These are phyloP conservation scores for Pseudovirgaria hyperparasitica DNA, from an alignment of 2,329 filamentous ascomycete genomes.

Conservation along the genomic window DNA sequence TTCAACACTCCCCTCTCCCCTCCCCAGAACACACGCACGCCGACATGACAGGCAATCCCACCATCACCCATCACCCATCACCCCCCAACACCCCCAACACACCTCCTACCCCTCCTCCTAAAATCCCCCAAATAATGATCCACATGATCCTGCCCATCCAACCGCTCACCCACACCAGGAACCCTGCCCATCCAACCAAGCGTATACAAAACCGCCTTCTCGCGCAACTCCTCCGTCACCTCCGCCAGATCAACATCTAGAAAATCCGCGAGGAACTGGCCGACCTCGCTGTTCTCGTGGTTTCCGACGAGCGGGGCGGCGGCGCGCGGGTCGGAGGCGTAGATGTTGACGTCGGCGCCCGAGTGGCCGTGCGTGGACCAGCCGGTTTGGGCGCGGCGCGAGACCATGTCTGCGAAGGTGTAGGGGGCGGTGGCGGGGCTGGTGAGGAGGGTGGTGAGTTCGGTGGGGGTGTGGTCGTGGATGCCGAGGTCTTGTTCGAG, in stretches of 20 bases:
- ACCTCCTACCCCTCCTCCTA: slow-evolving; percentile 18
- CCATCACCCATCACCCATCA: no score
- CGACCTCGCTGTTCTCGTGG: slow-evolving; percentile 89
- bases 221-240: slow-evolving; percentile 62
- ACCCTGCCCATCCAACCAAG: slow-evolving; percentile 31
- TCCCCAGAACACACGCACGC: no score
- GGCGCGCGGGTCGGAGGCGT: slow-evolving; percentile 57
- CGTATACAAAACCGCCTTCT: slow-evolving; percentile 31
- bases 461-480: slow-evolving; percentile 54
- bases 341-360: slow-evolving; percentile 93
- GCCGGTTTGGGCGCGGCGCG: slow-evolving; percentile 73
- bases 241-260: slow-evolving; percentile 65
- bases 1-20: no score
- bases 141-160: slow-evolving; percentile 35
- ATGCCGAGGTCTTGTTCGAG: slow-evolving; percentile 65
- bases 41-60: no score
- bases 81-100: slow-evolving; percentile 9
- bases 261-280: slow-evolving; percentile 67
- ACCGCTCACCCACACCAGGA: slow-evolving; percentile 26
- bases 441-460: slow-evolving; percentile 54
- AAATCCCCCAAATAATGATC: slow-evolving; percentile 23
- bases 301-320: slow-evolving; percentile 63
- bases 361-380: slow-evolving; percentile 88
- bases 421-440: slow-evolving; percentile 44
- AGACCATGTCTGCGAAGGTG: slow-evolving; percentile 73